Conservation (phyloP, 371 early-diverging fungal species). For the Parasitella parasitica region DNA sequence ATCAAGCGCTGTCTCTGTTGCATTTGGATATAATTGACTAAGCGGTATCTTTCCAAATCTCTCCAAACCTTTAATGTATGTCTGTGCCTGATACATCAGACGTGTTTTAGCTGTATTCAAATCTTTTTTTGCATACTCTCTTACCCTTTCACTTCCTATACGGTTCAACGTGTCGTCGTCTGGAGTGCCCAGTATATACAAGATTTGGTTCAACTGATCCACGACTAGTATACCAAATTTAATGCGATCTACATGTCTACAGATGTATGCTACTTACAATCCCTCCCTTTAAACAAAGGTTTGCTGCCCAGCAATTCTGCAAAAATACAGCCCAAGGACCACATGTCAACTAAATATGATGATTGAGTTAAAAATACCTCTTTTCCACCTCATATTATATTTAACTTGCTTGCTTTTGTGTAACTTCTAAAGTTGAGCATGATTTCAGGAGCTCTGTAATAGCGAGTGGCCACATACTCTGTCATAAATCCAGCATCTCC, state of each 20-base stretch:
- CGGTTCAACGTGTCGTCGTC: slow-evolving; percentile 88
- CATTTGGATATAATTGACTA: slow-evolving; percentile 74
- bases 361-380: background rate
- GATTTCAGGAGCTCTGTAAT: slow-evolving; percentile 99
- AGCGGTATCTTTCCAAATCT: slow-evolving; percentile 88
- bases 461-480: slow-evolving; percentile 97
- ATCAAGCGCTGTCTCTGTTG: slow-evolving; percentile 56
- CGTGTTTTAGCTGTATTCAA: background rate
- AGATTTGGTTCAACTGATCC: slow-evolving; percentile 99
- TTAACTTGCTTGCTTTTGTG: slow-evolving; percentile 91
- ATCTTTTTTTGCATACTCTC: background rate
- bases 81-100: slow-evolving; percentile 78
- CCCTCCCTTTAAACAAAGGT: slow-evolving; percentile 88
- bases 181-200: slow-evolving; percentile 96
- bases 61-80: slow-evolving; percentile 91
- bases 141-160: slow-evolving; percentile 77
- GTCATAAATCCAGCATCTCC: slow-evolving; percentile 92
- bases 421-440: slow-evolving; percentile 94
- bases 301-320: slow-evolving; percentile 93
- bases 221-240: slow-evolving; percentile 57
- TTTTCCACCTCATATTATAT: background rate
- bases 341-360: slow-evolving; percentile 80
- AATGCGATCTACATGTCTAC: background rate
- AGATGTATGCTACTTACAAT: slow-evolving; percentile 55
- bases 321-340: slow-evolving; percentile 98